Percentiles rank a stretch among this genome's conserved stretches.
These are phyloP conservation scores for Tricholoma matsutake DNA, from an alignment of 768 basidiomycete genomes.

Conservation along the genomic window DNA sequence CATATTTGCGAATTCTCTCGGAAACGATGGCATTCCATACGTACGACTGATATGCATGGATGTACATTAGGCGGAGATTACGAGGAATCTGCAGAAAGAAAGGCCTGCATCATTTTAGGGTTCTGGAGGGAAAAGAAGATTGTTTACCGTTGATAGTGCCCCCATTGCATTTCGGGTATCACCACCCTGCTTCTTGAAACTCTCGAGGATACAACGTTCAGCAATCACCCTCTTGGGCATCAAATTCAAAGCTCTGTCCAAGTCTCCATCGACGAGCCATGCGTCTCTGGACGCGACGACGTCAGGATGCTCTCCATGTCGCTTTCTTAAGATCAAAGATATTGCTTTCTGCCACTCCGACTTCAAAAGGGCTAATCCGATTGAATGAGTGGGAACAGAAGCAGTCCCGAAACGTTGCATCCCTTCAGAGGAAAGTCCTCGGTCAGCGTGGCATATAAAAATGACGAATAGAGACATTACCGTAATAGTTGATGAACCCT, in stretches of 20 bases:
- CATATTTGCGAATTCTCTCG: constrained; percentile 81
- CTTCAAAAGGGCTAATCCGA: constrained; percentile 85
- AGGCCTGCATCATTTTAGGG: not conserved
- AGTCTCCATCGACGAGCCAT: constrained; percentile 82
- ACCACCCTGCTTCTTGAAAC: constrained; percentile 76
- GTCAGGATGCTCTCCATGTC: constrained; percentile 92
- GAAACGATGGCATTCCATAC: constrained; percentile 98
- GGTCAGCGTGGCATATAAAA: constrained; percentile 7
- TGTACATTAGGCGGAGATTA: constrained; percentile 94
- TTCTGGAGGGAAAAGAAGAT: constrained; percentile 14
- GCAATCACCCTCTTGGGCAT: constrained; percentile 94
- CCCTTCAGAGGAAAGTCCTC: constrained; percentile 36
- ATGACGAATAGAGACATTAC: constrained; percentile 35
- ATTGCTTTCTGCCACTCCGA: constrained; percentile 90
- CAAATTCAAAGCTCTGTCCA: constrained; percentile 75
- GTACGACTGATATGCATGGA: constrained; percentile 98
- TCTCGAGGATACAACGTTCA: constrained; percentile 89
- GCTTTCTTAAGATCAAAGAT: constrained; percentile 72
- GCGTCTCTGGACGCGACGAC: constrained; percentile 80
- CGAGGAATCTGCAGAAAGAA: constrained; percentile 74
- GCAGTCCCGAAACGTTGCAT: constrained; percentile 99
- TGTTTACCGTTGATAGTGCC: constrained; percentile 73
- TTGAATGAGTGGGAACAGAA: constrained; percentile 90
- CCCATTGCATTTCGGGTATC: constrained; percentile 84
- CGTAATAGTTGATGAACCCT: constrained; percentile 99